Percentiles rank a stretch among this genome's conserved stretches.
Evolutionary conservation across 2,329 filamentous ascomycete species (phyloP).

Genomic region (Cordyceps fumosorosea): DNA sequence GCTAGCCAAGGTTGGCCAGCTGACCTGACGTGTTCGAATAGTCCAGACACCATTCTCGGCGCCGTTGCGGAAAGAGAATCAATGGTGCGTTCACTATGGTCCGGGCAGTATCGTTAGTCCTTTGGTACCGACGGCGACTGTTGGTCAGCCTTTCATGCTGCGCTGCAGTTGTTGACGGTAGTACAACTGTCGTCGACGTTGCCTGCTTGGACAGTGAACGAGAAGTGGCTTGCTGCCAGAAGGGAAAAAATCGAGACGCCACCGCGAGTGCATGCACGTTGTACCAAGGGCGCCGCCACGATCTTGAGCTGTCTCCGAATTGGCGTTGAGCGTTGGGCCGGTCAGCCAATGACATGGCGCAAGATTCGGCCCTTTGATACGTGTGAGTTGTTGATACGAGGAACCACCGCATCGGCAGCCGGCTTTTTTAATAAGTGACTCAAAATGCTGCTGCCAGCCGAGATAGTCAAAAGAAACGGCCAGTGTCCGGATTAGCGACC

Average conservation of each 20-base stretch:
- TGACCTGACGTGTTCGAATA: not conserved
- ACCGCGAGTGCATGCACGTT: not conserved
- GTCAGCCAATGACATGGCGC: not conserved
- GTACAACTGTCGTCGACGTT: not conserved
- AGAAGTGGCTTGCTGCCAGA: not conserved
- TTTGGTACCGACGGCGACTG: too few relatives aligned
- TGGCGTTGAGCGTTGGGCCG: not conserved
- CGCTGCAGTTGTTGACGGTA: not conserved
- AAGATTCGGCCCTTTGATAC: constrained; percentile 4
- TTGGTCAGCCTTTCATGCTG: not conserved
- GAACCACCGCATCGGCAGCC: not conserved
- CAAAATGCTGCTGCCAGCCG: not conserved
- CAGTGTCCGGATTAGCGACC: not conserved
- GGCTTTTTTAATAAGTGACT: not conserved
- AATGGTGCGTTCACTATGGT: too few relatives aligned
- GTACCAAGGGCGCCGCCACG: constrained; percentile 11
- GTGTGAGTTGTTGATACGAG: not conserved
- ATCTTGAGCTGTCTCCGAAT: not conserved
- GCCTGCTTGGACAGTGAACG: not conserved
- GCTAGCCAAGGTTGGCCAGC: not conserved
- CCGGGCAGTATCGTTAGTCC: too few relatives aligned
- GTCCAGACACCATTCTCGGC: constrained; percentile 2
- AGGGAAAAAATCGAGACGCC: not conserved
- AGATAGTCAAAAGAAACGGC: not conserved
- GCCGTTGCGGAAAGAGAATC: not conserved